phyloP scores from a whole-genome alignment of 129 eudicot species.

The Flaveria robusta region DNA sequence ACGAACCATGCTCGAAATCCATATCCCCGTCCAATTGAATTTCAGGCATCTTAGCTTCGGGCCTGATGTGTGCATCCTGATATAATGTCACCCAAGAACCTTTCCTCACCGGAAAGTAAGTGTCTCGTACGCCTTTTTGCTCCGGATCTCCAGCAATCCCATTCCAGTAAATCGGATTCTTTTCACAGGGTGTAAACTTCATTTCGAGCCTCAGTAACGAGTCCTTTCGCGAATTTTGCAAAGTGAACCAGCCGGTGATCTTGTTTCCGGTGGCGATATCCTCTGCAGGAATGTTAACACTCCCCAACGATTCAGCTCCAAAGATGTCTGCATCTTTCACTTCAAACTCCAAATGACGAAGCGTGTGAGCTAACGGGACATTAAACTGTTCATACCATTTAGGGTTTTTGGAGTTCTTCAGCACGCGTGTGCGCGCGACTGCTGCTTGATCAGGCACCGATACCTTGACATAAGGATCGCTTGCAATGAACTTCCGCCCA shows the following conservation, averaged over 20 bases:
- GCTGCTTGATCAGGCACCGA: conserved; percentile 65
- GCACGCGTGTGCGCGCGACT: conserved; percentile 82
- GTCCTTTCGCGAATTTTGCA: conserved; percentile 67
- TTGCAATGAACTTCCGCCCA: conserved; percentile 72
- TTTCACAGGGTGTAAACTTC: conserved; percentile 58
- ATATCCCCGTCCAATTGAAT: conserved; percentile 61
- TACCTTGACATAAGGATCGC: conserved; percentile 93
- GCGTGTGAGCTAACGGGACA: conserved; percentile 63
- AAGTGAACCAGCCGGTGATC: conserved; percentile 54
- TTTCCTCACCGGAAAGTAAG: conserved; percentile 79
- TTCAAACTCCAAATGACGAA: conserved; percentile 55
- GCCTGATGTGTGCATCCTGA: conserved; percentile 76
- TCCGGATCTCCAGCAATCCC: conserved; percentile 66
- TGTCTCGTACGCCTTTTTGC: conserved; percentile 45
- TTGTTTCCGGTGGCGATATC: conserved; percentile 44
- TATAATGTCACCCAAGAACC: conserved; percentile 72
- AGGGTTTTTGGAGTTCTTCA: conserved; percentile 76
- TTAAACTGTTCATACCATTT: conserved; percentile 64
- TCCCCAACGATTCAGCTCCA: conserved; percentile 71
- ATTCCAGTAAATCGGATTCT: conserved; percentile 40
- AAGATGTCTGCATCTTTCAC: conserved; percentile 74
- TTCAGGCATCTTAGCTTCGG: conserved; percentile 48
- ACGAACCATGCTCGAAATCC: conserved; percentile 46
- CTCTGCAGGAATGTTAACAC: conserved; percentile 49
- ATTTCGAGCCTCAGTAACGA: conserved; percentile 43